These are phyloP conservation scores for Lepraria neglecta DNA, from an alignment of 495 filamentous ascomycete species.

Conservation along the genomic window DNA sequence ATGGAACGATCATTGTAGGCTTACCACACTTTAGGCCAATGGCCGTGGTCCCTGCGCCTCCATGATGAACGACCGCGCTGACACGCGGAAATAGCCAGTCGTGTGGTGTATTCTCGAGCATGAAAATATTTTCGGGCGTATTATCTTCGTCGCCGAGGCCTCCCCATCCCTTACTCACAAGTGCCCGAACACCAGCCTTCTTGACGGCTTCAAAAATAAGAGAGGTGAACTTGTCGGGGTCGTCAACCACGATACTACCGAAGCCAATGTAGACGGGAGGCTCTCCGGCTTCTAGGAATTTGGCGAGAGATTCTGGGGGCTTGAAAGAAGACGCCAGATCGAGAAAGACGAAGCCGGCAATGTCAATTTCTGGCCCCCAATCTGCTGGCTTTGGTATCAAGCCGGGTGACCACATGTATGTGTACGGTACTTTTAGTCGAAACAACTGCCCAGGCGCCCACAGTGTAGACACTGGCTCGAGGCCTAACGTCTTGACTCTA, in stretches of 20 bases:
- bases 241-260: constrained; percentile 63
- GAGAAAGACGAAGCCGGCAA: constrained; percentile 61
- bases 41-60: constrained; percentile 61
- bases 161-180: constrained; percentile 64
- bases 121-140: constrained; percentile 51
- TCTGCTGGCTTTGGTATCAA: constrained; percentile 60
- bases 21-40: constrained; percentile 57
- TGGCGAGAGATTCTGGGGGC: constrained; percentile 47
- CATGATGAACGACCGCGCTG: constrained; percentile 56
- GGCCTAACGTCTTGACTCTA: constrained; percentile 49
- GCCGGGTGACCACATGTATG: constrained; percentile 60
- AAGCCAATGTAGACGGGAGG: constrained; percentile 62
- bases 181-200: constrained; percentile 52
- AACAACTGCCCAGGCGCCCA: constrained; percentile 61
- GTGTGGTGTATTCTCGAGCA: constrained; percentile 62
- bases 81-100: constrained; percentile 63
- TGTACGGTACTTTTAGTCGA: constrained; percentile 55
- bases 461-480: constrained; percentile 55
- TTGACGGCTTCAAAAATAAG: constrained; percentile 58
- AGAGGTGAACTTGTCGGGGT: constrained; percentile 54
- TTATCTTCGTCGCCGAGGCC: constrained; percentile 50
- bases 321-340: constrained; percentile 54
- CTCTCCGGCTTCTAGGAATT: constrained; percentile 51
- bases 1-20: constrained; percentile 62
- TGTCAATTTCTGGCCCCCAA: constrained; percentile 56